Evolutionary conservation across 305 asterid species (phyloP).

Genomic region (Solanum hybrid): DNA sequence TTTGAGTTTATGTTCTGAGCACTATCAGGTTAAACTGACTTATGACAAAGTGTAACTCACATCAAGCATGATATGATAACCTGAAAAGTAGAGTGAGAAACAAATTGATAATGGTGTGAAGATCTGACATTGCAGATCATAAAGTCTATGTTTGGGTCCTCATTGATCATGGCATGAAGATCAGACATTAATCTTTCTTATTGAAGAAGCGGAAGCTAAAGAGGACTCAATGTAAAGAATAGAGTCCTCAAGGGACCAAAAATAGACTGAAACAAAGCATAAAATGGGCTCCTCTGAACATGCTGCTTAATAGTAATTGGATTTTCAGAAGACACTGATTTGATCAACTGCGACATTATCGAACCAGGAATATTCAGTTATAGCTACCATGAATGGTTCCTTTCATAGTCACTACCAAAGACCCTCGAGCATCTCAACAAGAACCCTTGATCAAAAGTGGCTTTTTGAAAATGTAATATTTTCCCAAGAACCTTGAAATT

Average conservation of each 20-base stretch:
- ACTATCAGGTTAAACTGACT: not conserved
- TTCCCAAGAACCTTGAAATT: not conserved
- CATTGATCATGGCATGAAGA: not conserved
- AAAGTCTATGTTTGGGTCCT: not conserved
- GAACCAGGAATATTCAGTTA: not conserved
- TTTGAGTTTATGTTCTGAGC: not conserved
- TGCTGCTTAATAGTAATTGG: not conserved
- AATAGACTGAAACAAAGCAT: not conserved
- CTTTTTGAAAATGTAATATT: not conserved
- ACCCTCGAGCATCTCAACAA: not conserved
- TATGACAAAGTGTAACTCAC: not conserved
- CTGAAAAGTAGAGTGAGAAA: not conserved
- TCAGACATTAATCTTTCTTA: not conserved
- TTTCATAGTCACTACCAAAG: not conserved
- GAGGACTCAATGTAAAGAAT: not conserved
- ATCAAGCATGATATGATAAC: not conserved
- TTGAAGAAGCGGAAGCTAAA: not conserved
- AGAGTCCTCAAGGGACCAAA: not conserved
- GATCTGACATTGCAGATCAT: not conserved
- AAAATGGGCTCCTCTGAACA: not conserved
- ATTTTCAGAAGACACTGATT: not conserved
- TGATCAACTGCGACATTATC: not conserved
- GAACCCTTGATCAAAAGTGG: not conserved
- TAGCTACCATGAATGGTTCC: not conserved
- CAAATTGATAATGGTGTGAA: not conserved